Base-by-base conservation (phyloP, 2,329 filamentous ascomycete genomes). In the Alternaria sp. region DNA sequence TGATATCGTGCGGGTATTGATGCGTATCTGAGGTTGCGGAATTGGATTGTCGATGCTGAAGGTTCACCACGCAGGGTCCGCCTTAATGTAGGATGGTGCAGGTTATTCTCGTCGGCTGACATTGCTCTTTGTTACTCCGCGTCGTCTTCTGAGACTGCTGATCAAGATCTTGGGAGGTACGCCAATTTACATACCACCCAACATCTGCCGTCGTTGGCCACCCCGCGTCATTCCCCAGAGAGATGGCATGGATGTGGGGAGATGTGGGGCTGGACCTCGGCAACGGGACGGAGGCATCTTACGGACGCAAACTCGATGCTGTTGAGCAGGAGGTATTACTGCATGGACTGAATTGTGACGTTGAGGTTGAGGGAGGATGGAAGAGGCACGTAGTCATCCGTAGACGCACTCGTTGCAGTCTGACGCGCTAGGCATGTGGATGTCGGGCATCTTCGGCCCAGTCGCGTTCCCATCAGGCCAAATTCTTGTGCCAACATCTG, bases 1-100 rank as follows among this genome's bases (percentile, higher is more conserved):
- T 71, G 52, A 61, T 72, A 80, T 46, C 78, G 66, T 3, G 64
- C 70, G 3, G 75, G 73, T 56, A 79, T 73, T 1, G 57, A 57
- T 7, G 75, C 77, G 43, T 74, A 80, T 67, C 76, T 78, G 22
- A 80, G 63, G 34, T 75, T 74, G 24, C 76, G 69, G 59, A 75
- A 80, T 57, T 79, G 74, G 12, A 68, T 59, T 42, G 67, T 68
- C 24, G 63, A 64, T 32, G 55, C 2, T 2, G 64, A 66, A 5
- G 58, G 47, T 47, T 61, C 66, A 41, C 73, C 74, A 32, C 61
- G 63, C 26, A 76, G 54, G 8, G 52, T 58, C 48, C 62, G 63
- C 20, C 56, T 55, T 24, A 70, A 56, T 16, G 66, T 62, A 46
- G 62, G 46, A 49, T 70, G 67, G 5, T 54, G 16, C 1, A 69